Evolutionary conservation across 73 alveolate species (phyloP).

Genomic region (Paramecium primaurelia): DNA sequence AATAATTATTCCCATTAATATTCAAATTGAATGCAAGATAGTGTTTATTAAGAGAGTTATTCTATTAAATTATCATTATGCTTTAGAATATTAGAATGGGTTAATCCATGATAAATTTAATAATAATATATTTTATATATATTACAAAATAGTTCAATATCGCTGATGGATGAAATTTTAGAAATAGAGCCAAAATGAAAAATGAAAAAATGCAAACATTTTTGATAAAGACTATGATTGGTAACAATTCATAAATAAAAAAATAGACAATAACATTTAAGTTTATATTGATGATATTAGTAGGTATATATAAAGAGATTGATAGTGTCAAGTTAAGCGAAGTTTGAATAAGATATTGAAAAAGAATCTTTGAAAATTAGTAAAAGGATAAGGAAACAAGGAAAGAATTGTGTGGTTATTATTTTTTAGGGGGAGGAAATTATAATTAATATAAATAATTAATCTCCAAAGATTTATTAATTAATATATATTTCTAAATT

Average conservation of each 20-base stretch:
- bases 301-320: neutral
- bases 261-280: no score
- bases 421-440: neutral
- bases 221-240: neutral
- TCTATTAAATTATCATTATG: neutral
- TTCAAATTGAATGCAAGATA: neutral
- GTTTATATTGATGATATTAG: neutral
- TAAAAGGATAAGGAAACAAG: neutral
- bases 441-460: neutral
- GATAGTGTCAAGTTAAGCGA: neutral
- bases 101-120: neutral
- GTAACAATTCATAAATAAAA: no score
- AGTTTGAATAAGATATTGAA: neutral
- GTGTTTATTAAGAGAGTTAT: neutral
- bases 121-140: neutral
- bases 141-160: neutral
- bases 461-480: neutral
- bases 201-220: neutral
- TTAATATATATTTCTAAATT: neutral
- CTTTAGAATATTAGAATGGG: neutral
- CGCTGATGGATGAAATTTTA: neutral
- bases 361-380: neutral
- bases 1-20: neutral
- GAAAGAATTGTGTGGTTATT: neutral
- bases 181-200: neutral